phyloP scores from a whole-genome alignment of 2,329 filamentous ascomycete species.

The Mycosphaerella sp. region DNA sequence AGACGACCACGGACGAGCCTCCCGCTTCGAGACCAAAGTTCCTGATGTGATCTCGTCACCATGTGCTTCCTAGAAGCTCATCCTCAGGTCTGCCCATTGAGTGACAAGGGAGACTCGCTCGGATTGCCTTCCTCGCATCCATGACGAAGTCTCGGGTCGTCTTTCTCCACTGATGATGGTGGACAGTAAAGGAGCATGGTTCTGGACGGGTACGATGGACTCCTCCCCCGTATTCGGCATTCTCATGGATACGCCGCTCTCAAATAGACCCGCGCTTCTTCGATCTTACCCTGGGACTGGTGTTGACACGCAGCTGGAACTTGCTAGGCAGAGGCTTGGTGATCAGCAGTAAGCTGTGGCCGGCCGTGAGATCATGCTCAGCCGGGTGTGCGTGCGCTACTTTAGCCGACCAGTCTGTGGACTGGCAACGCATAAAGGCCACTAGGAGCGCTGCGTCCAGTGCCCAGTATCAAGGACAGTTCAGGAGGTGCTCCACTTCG shows the following conservation, averaged over 20 bases:
- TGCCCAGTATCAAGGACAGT: no score
- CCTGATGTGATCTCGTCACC: constrained; percentile 25
- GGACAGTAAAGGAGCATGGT: not conserved
- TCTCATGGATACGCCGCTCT: not conserved
- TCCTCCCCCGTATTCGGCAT: not conserved
- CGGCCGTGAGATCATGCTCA: not conserved
- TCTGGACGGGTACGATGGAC: not conserved
- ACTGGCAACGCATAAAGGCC: no score
- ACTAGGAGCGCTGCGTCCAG: no score
- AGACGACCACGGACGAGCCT: not conserved
- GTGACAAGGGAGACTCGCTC: no score
- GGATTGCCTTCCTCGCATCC: no score
- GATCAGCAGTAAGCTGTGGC: constrained; percentile 36
- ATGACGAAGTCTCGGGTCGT: no score
- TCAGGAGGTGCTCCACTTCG: no score
- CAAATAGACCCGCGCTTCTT: not conserved
- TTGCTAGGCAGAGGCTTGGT: constrained; percentile 44
- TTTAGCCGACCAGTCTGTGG: no score
- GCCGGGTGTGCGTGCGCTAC: no score
- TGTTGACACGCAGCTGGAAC: constrained; percentile 33
- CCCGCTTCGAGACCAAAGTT: constrained; percentile 25
- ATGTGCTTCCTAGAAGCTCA: no score
- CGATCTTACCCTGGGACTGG: not conserved
- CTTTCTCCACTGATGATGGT: not conserved
- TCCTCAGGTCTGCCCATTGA: no score